Percentiles rank a stretch among this genome's conserved stretches.
These are phyloP conservation scores for Epichloe amarillans DNA, from an alignment of 2,329 filamentous ascomycete species.

Conservation along the genomic window DNA sequence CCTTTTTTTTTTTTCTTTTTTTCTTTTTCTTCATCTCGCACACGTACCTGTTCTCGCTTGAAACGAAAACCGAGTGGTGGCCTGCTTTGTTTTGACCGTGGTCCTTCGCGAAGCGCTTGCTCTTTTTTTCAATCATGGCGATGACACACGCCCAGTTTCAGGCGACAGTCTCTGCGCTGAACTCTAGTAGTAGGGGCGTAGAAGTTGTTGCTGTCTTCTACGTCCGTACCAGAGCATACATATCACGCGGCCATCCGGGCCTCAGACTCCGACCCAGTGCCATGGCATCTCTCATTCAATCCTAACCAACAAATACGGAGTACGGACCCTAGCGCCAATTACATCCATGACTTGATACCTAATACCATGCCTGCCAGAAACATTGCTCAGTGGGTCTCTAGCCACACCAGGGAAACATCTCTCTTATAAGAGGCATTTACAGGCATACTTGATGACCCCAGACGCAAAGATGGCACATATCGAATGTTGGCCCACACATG, in stretches of 20 bases:
- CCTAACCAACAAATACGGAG: too few species aligned
- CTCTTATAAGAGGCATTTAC: slow-evolving; percentile 46
- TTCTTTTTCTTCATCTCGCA: too few species aligned
- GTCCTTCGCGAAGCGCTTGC: not conserved
- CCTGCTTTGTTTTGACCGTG: too few species aligned
- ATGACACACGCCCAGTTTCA: slow-evolving; percentile 43
- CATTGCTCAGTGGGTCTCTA: slow-evolving; percentile 57
- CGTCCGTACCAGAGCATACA: slow-evolving; percentile 35
- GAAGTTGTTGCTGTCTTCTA: slow-evolving; percentile 63
- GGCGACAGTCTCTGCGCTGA: slow-evolving; percentile 55
- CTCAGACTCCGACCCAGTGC: slow-evolving; percentile 24
- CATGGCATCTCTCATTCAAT: too few species aligned
- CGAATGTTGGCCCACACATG: slow-evolving; percentile 51
- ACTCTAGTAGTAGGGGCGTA: slow-evolving; percentile 40
- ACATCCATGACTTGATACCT: slow-evolving; percentile 36
- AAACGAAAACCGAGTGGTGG: too few species aligned
- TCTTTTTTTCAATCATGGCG: slow-evolving; percentile 15
- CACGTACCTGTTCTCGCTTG: too few species aligned
- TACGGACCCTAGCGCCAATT: slow-evolving; percentile 44
- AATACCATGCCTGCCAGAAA: slow-evolving; percentile 49
- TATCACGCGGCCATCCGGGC: slow-evolving; percentile 47
- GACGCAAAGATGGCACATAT: slow-evolving; percentile 54
- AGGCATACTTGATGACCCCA: slow-evolving; percentile 54
- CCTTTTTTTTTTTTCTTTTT: too few species aligned
- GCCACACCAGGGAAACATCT: slow-evolving; percentile 54